phyloP scores from a whole-genome alignment of 2,329 filamentous ascomycete species.

The Polytolypa hystricis region DNA sequence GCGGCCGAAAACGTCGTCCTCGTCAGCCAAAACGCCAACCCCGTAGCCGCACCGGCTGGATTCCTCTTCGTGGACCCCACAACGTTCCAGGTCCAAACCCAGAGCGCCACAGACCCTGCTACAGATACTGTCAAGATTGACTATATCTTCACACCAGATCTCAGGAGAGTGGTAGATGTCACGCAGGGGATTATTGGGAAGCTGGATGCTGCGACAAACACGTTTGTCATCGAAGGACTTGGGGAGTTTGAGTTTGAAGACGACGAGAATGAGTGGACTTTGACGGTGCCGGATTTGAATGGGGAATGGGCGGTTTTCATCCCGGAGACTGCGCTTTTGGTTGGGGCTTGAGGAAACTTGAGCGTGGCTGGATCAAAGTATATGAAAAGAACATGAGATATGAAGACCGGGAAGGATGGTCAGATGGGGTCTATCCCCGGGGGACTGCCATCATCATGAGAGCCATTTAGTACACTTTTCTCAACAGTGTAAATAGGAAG shows the following conservation, averaged over 20 bases:
- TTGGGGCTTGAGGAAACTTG: too few relatives aligned
- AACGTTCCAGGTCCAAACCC: slow-evolving; percentile 7
- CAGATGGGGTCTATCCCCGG: too few relatives aligned
- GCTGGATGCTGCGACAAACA: slow-evolving; percentile 8
- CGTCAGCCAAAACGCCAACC: slow-evolving; percentile 7
- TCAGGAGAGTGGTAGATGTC: slow-evolving; percentile 7
- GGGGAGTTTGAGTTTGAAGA: slow-evolving; percentile 13
- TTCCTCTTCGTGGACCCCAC: slow-evolving; percentile 11
- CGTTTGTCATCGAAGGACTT: slow-evolving; percentile 8
- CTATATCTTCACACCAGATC: slow-evolving; percentile 10
- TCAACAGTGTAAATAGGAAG: too few relatives aligned
- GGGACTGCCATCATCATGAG: too few relatives aligned
- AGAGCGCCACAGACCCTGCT: slow-evolving; percentile 3
- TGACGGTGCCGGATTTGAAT: slow-evolving; percentile 11
- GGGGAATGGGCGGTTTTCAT: slow-evolving; percentile 7
- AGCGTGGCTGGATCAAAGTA: too few relatives aligned
- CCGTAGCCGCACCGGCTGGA: slow-evolving; percentile 6
- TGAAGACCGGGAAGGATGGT: too few relatives aligned
- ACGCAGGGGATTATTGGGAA: slow-evolving; percentile 6
- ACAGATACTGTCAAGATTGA: slow-evolving; percentile 10
- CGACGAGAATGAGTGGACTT: slow-evolving; percentile 11
- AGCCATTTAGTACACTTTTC: too few relatives aligned
- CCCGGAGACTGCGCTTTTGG: not conserved
- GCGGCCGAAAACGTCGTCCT: slow-evolving; percentile 7
- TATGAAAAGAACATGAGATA: too few relatives aligned